phyloP scores from a whole-genome alignment of 192 early-diverging fungal genomes.

The Umbelopsis vinacea region DNA sequence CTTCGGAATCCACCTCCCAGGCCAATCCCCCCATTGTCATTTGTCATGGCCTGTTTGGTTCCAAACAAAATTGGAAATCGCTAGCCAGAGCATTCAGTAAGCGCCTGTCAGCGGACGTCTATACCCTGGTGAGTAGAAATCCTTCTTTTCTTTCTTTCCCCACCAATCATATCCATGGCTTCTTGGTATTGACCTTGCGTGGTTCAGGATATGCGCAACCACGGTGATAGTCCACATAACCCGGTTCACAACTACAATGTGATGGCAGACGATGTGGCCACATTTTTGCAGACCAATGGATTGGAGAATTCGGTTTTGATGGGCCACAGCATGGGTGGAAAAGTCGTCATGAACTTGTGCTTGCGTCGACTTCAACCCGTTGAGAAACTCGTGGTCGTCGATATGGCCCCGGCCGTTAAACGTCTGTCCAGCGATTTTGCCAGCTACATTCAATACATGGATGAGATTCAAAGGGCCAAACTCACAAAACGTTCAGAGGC shows the following conservation, averaged over 20 bases:
- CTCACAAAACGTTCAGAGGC: slow-evolving; percentile 62
- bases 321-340: slow-evolving; percentile 94
- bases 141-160: too few relatives aligned
- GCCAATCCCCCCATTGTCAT: slow-evolving; percentile 64
- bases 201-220: slow-evolving; percentile 86
- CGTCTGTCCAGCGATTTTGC: slow-evolving; percentile 59
- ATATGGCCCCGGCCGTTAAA: slow-evolving; percentile 64
- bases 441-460: slow-evolving; percentile 59
- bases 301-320: slow-evolving; percentile 65
- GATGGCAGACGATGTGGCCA: slow-evolving; percentile 79
- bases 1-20: neutral
- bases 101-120: slow-evolving; percentile 65
- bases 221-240: slow-evolving; percentile 86
- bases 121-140: slow-evolving; percentile 56
- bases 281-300: slow-evolving; percentile 67
- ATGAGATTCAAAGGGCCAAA: slow-evolving; percentile 54
- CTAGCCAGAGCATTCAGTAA: slow-evolving; percentile 74
- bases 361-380: slow-evolving; percentile 54
- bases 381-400: slow-evolving; percentile 69
- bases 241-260: slow-evolving; percentile 66
- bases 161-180: too few relatives aligned
- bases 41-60: slow-evolving; percentile 92
- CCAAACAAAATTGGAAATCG: slow-evolving; percentile 93
- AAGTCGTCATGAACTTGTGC: slow-evolving; percentile 74
- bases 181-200: too few relatives aligned